Base-by-base conservation (phyloP, 345 rosid genomes). In the Lepidium aucheri region DNA sequence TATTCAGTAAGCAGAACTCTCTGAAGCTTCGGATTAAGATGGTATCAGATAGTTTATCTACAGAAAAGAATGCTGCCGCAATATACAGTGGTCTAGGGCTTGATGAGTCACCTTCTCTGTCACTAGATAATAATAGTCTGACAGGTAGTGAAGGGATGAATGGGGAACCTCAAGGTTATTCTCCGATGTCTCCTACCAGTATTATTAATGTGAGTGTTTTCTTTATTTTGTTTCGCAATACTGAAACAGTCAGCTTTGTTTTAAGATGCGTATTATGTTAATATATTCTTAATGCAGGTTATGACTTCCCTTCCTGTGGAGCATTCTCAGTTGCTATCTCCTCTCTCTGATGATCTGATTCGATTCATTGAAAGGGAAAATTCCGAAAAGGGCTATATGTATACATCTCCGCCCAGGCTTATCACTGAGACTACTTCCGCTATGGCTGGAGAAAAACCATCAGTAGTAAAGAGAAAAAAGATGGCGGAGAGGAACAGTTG, bases 1-100 rank as follows among this genome's bases (percentile, higher is more conserved):
- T 72, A 61, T 74, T 81, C 50, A 70, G 85, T 20, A 87, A 86
- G 55, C 86, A 78, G 74, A 94, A 82, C 72, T 73, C 76, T 76
- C 71, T 85, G 60, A 91, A 84, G 82, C 81, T 94, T 62, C 84
- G 95, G 74, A 82, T 85, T 46, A 90, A 82, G 86, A 75, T 86
- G 73, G 90, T 94, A 67, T 74, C 95, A 41, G 93, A 85, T 77
- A 89, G 84, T 83, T 76, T 83, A 80, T 69, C 82, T 33, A 76
- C 88, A 43, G 76, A 67, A 78, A 88, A 85, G 60, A 94, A 83
- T 81, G 91, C 85, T 74, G 96, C 81, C 54, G 96, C 81, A 26
- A 85, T 94, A 68, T 86, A 90, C 75, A 84, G 91, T 79, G 96
- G 92, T 52, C 95, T 90, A 53, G 99, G 99, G 54, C 99, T 94